Conservation (phyloP, 345 rosid species). For the Eucalyptus regnans region DNA sequence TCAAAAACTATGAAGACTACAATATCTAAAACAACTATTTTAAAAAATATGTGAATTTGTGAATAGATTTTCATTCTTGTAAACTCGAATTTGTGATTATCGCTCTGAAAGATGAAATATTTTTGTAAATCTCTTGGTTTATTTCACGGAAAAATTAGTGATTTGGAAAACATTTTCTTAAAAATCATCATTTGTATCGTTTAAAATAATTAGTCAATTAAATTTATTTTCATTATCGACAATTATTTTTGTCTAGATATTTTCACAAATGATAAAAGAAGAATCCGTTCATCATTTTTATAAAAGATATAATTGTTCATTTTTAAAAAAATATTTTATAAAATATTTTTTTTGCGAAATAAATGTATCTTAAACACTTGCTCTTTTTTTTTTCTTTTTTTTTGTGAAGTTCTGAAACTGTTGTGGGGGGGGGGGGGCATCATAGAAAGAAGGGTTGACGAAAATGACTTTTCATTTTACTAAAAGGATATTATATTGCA, state of each 20-base stretch:
- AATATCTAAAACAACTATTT: too few species aligned
- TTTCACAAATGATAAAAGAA: accelerated
- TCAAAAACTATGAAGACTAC: neutral
- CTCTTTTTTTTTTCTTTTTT: accelerated
- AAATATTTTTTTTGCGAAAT: too few species aligned
- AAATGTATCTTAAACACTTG: too few species aligned
- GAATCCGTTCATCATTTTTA: neutral
- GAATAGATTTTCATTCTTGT: neutral
- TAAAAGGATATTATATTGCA: neutral
- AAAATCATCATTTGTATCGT: accelerated
- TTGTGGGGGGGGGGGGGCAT: neutral
- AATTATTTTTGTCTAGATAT: too few species aligned
- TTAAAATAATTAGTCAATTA: too few species aligned
- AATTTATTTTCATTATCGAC: too few species aligned
- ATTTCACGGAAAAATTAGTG: accelerated
- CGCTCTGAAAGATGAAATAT: accelerated
- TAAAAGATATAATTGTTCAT: neutral
- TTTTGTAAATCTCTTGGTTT: neutral
- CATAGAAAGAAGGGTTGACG: neutral
- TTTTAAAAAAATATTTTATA: too few species aligned
- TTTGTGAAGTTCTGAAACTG: neutral
- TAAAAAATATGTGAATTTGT: neutral
- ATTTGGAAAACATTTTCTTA: accelerated
- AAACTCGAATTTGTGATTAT: accelerated
- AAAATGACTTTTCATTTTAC: accelerated